Evolutionary conservation across 768 basidiomycete genomes (phyloP), one percentile per base, ranked within the genome.

Genomic region (Stropharia rugosoannulata): DNA sequence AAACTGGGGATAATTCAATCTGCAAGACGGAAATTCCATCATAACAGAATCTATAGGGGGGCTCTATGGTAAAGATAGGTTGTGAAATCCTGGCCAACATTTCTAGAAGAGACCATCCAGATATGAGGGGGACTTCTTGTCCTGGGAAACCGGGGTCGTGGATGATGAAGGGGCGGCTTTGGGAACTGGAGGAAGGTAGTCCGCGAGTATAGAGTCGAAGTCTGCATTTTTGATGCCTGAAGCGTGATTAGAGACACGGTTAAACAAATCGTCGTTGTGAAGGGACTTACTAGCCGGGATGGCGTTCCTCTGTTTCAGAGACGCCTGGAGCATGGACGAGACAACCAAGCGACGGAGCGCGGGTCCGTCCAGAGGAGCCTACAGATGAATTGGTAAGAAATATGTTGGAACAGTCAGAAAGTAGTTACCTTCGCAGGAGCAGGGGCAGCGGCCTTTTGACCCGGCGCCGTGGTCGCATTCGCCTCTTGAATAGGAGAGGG

Each of bases 201-300:
- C 90, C 1, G 83, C 81, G 47, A 92, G 77, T 49, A 93, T 70
- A 5, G 88, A 85, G 66, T 92, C 86, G 61, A 93, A 92, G 55
- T 85, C 82, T 11, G 72, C 68, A n/a, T 74, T 64, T 55, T 72
- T 67, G 27, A 78, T 68, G 16, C 51, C 81, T 86, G 35, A 38
- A 43, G 44, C 54, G n/a, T 37, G 16, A 10, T 40, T 2, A 51
- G 49, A 3, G 40, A 13, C 16, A 43, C 5, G 5, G n/a, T 36
- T 13, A 35, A 46, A 47, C 44, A 46, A n/a, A 32, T 36, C 37
- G 27, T 40, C 3, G 18, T 35, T 22, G 3, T 36, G 12, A 35
- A 18, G 45, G 40, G 12, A 22, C 54, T 47, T 35, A 59, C 61
- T 70, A 81, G 84, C 68, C 56, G 80, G 69, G 6, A 71, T 57